Conservation (phyloP, 139 green algal genomes). For the Closterium sp. region DNA sequence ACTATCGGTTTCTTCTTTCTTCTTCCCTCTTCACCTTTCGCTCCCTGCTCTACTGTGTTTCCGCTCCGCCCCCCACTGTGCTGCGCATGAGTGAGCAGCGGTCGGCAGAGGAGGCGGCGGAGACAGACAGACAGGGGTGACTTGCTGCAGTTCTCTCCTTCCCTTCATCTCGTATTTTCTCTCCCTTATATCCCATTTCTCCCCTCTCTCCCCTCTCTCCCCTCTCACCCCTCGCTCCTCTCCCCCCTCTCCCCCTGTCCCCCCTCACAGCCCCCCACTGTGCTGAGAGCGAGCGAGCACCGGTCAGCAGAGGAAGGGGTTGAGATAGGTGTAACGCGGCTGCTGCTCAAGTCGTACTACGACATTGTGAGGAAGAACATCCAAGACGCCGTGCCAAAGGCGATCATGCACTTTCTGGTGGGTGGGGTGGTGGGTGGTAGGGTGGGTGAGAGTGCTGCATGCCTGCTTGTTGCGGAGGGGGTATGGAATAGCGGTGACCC, state of each 20-base stretch:
- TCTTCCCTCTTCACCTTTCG: background rate
- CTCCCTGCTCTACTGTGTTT: too few relatives aligned
- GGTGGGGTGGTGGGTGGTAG: background rate
- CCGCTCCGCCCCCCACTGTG: too few relatives aligned
- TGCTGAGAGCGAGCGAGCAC: conserved; percentile 39
- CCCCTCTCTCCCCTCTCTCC: background rate
- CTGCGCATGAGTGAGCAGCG: too few relatives aligned
- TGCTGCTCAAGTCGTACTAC: conserved; percentile 88
- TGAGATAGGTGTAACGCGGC: conserved; percentile 84
- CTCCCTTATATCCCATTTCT: background rate
- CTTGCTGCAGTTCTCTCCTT: too few relatives aligned
- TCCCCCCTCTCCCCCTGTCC: background rate
- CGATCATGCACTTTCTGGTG: conserved; percentile 94
- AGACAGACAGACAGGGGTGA: too few relatives aligned
- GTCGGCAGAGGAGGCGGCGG: too few relatives aligned
- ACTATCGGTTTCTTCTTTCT: too few relatives aligned
- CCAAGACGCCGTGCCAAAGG: conserved; percentile 86
- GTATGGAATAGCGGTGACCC: background rate
- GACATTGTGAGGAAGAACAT: conserved; percentile 83
- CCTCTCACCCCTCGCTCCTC: background rate
- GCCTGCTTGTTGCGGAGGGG: background rate
- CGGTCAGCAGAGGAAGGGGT: conserved; percentile 65
- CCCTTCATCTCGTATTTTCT: background rate
- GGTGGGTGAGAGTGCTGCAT: background rate
- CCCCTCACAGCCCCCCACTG: conserved; percentile 18